Base-by-base conservation (phyloP, 495 filamentous ascomycete species). In the Aspergillus nanangensis region DNA sequence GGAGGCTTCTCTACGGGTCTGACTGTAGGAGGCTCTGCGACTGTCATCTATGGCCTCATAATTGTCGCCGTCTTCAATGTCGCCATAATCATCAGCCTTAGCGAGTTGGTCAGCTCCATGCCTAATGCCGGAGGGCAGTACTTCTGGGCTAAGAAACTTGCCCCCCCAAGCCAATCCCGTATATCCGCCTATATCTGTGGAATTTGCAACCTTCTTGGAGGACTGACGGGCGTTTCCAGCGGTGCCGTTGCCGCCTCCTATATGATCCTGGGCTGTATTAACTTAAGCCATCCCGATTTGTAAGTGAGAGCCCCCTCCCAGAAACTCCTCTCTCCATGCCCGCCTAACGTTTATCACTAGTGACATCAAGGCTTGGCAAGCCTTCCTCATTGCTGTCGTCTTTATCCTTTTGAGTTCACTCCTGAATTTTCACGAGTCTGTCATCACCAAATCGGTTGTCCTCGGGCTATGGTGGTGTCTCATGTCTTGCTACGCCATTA, bases 111-210 rank as follows among this genome's bases (percentile, higher is more conserved):
- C 3, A 75, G 68, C 45, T 71, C 78, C 0, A 59, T 81, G 56
- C 81, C 81, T 2, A 82, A 81, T 57, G 75, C 79, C 18, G 80
- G 79, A 18, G 81, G 81, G 0, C 80, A 81, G 45, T 84, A 83
- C 54, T 84, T 74, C 60, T 84, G 80, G 81, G 73, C 78, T 1
- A 71, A 69, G 45, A 71, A 77, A 49, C 57, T 84, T 38, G 79
- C 82, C 5, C 79, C 81, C 0, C 67, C 60, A 45, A 70, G 64
- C 38, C 78, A 67, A 40, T 66, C 67, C 8, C 71, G 73, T n/a
- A n/a, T n/a, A n/a, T n/a, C n/a, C n/a, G n/a, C n/a, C n/a, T n/a
- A n/a, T n/a, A n/a, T n/a, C n/a, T n/a, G n/a, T n/a, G n/a, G n/a
- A n/a, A 21, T 75, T 80, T 49, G 65, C 70, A 10, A 72, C 72